Evolutionary conservation across 495 filamentous ascomycete genomes (phyloP).

Genomic region (Penicillium cataractarum): DNA sequence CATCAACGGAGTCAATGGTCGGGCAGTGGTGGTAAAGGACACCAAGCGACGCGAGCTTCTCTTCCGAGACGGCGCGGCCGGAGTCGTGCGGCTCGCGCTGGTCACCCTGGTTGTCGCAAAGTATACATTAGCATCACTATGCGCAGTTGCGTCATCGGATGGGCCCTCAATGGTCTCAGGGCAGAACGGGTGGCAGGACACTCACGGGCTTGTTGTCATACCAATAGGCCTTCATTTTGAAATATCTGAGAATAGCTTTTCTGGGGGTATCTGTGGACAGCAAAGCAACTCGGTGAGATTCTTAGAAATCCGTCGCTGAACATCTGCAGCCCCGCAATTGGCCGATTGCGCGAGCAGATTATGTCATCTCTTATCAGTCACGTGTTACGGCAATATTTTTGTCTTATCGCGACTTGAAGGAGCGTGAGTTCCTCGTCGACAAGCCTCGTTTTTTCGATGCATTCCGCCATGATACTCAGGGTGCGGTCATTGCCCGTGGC

Average conservation of each 20-base stretch:
- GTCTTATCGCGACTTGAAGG: slow-evolving; percentile 18
- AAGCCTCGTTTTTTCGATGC: slow-evolving; percentile 5
- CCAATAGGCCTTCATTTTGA: slow-evolving; percentile 80
- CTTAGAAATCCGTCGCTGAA: slow-evolving; percentile 37
- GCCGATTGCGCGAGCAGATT: slow-evolving; percentile 38
- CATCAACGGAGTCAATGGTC: slow-evolving; percentile 65
- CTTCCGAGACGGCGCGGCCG: slow-evolving; percentile 60
- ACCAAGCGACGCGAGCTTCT: slow-evolving; percentile 71
- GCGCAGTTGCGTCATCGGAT: slow-evolving; percentile 18
- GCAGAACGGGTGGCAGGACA: slow-evolving; percentile 9
- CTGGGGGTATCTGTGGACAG: background rate
- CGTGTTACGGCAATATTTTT: slow-evolving; percentile 29
- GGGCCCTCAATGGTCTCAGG: too few relatives aligned
- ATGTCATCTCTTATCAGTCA: slow-evolving; percentile 29
- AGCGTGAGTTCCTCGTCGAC: slow-evolving; percentile 1
- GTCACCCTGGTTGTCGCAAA: slow-evolving; percentile 69
- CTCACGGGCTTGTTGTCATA: slow-evolving; percentile 79
- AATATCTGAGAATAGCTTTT: background rate
- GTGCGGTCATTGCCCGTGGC: slow-evolving; percentile 34
- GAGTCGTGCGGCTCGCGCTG: slow-evolving; percentile 91
- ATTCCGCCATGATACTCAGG: slow-evolving; percentile 42
- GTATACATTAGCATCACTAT: slow-evolving; percentile 17
- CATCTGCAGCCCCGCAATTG: slow-evolving; percentile 50
- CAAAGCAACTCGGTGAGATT: slow-evolving; percentile 5
- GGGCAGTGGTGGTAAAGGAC: slow-evolving; percentile 76